Base-by-base conservation (phyloP, 208 protist genomes). In the Trypanosoma mega region DNA sequence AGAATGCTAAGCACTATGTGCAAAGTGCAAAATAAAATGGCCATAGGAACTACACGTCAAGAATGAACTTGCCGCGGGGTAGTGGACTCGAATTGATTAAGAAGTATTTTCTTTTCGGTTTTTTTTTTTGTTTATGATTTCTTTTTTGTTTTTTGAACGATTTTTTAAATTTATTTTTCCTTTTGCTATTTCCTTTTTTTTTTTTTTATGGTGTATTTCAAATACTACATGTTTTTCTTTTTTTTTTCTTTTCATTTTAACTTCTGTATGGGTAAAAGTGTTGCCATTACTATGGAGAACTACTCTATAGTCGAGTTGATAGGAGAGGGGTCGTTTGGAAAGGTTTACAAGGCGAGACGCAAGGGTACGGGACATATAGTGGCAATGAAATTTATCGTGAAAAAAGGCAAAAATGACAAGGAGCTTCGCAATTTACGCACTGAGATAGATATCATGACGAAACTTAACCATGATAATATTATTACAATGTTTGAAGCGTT, bases 371-470 rank as follows among this genome's bases (percentile, higher is more conserved):
- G 92, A 0, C 87, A 98, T 54, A 78, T 98, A 46, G 97, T 99
- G n/a, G 97, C 98, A n/a, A 96, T 99, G 71, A 99, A 99, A 72
- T 97, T 97, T 57, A 99, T 99, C 46, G 41, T 82, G 18, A 99
- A 99, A 53, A 97, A 87, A 27, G 90, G 92, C 1, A 98, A 98
- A 72, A 95, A 87, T 47, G 86, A 97, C 18, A 97, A 97, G 47
- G 95, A 98, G 59, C 79, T 98, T 20, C 74, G 85, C 5, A 96
- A 84, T 41, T 64, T 99, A 20, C 78, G 92, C 21, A 87, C 82
- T 52, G 98, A 99, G 66, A 98, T 99, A 26, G 93, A 98, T 29
- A 98, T 99, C 55, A 74, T 98, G 56, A 96, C 80, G 2, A 92
- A 89, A 36, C 70, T 99, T 20, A 89, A 97, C 63, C 97, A 99